Evolutionary conservation across 2,329 filamentous ascomycete genomes (phyloP), one percentile per base, ranked within the genome.

Genomic region (Drechslerella coelobrocha): DNA sequence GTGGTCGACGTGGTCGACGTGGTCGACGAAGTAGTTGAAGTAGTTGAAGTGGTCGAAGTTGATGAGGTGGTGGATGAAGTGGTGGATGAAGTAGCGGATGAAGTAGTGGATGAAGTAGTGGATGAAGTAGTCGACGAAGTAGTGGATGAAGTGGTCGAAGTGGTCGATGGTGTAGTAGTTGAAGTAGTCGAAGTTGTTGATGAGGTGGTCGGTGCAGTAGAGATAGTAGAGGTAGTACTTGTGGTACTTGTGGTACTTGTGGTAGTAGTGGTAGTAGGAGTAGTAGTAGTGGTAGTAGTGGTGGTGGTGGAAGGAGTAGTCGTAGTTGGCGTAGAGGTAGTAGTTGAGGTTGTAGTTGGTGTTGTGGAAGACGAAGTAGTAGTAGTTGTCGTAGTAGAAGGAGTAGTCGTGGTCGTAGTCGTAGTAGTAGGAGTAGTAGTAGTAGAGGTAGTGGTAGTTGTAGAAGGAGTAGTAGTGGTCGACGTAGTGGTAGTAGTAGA

Each of bases 81-180:
- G 27, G 9, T 19, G 27, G 47, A 51, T n/a, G 47, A 10, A 17
- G 47, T 24, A 9, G 7, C 12, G 17, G 59, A 21, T 6, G 59
- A 31, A 19, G 47, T 24, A 19, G 47, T 24, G 10, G 47, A 23
- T 3, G 47, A 41, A 21, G 56, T 41, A 24, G 53, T 24, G 6
- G 53, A 59, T 1, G 61, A 37, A 12, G 52, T 26, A 2, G 23
- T 17, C 10, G 26, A 27, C 12, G 53, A 29, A 0, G 52, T 57
- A 47, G 53, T 37, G n/a, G 47, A 41, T 0, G 59, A 37, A 4
- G 50, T 43, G 12, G 59, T 45, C 4, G 59, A 26, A 5, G 59
- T 55, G n/a, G 50, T 26, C 39, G 27, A 17, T 14, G 50, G 26
- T 7, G 59, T 55, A 2, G 57, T 62, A 37, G 59, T 47, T n/a